A percentile compares a stretch with the other conserved stretches of the same genome.
Evolutionary conservation across 1,284 basidiomycete genomes (phyloP).

Genomic region (Cryptococcus sp.): DNA sequence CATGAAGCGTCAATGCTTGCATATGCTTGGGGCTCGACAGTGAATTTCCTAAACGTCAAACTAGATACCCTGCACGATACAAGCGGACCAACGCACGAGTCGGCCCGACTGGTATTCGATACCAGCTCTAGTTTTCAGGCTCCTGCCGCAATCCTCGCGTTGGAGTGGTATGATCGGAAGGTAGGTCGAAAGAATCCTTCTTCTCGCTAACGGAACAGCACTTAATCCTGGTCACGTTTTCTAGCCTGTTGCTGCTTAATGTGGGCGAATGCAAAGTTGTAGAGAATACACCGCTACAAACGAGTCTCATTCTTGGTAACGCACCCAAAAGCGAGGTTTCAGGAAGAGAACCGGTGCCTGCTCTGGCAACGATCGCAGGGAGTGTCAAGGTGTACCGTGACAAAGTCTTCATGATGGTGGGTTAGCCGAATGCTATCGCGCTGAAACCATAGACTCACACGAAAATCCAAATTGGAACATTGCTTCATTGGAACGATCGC

Average conservation of each 20-base stretch:
- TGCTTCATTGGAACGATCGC: slow-evolving; percentile 93
- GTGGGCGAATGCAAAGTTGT: slow-evolving; percentile 47
- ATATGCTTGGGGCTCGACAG: slow-evolving; percentile 70
- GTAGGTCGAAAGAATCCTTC: slow-evolving; percentile 25
- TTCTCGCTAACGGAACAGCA: slow-evolving; percentile 64
- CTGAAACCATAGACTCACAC: slow-evolving; percentile 36
- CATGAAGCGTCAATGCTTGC: slow-evolving; percentile 53
- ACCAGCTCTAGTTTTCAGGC: slow-evolving; percentile 41
- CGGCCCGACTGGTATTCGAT: slow-evolving; percentile 36
- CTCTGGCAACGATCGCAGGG: slow-evolving; percentile 53
- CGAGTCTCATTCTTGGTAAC: slow-evolving; percentile 34
- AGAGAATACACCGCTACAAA: slow-evolving; percentile 41
- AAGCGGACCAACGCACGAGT: slow-evolving; percentile 11
- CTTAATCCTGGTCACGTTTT: slow-evolving; percentile 54
- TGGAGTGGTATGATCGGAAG: slow-evolving; percentile 52
- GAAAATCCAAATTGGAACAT: slow-evolving; percentile 73
- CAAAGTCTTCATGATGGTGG: slow-evolving; percentile 81
- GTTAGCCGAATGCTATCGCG: slow-evolving; percentile 58
- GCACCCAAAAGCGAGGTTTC: slow-evolving; percentile 18
- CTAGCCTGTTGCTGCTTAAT: slow-evolving; percentile 67
- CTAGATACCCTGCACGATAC: slow-evolving; percentile 1
- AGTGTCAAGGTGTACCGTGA: slow-evolving; percentile 80
- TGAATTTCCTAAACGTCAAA: slow-evolving; percentile 63
- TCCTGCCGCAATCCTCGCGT: slow-evolving; percentile 40
- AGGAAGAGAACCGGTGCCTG: not conserved